Evolutionary conservation across 805 yeast genomes (phyloP), one percentile per base, ranked within the genome.

Genomic region (Suhomyces pyralidae): DNA sequence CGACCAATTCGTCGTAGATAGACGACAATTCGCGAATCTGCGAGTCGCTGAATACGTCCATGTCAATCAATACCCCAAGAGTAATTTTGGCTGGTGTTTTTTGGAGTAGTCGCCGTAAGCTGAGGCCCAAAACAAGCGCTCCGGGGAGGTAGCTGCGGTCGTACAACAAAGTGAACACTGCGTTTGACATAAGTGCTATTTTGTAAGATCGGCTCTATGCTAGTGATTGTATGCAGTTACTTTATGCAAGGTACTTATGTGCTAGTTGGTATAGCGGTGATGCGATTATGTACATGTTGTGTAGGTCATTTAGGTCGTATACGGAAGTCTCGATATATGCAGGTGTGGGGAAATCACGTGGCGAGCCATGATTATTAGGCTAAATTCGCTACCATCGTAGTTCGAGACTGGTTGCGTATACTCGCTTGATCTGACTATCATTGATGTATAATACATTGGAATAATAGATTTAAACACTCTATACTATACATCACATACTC

Each of bases 131-230:
- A 1, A 82, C 80, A 30, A 82, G 66, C 0, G 83, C 81, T 17
- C 88, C 88, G 1, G 86, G 83, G 24, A 83, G 63, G 62, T 83
- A 83, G 36, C 74, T 73, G 15, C 77, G 65, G 24, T 80, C 72
- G 62, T 79, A 83, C 28, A 83, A 67, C 22, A 82, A 68, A 1
- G 85, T 76, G 49, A 73, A 74, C 32, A 77, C 63, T n/a, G 80
- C 83, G 50, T 59, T 8, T 7, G 40, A 38, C 42, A 38, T 38
- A 17, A 19, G 5, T 14, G 5, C 4, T n/a, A n/a, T 20, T 20
- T 12, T 30, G 6, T 30, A 22, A 4, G 25, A 22, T 22, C 5
- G 25, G 7, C 7, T 22, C 7, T 26, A 26, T 26, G 28, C 28
- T 7, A 12, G 2, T 26, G 9, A 26, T 26, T 9, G 28, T 26